Base-by-base conservation (phyloP, 345 rosid genomes). In the Hypericum perforatum region DNA sequence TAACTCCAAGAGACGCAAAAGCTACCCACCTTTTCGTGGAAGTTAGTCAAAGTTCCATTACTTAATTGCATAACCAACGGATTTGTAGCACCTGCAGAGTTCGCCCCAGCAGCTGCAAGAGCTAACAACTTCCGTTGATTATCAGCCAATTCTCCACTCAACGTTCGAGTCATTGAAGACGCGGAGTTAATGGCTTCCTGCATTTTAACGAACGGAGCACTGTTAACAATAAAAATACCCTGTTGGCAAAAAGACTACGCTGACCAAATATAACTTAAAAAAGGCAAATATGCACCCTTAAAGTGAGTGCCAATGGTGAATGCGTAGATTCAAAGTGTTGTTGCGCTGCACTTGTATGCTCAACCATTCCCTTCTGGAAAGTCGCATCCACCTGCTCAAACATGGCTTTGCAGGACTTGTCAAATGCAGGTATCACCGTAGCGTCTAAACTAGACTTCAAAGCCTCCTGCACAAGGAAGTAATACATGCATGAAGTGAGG, bases 371-470 rank as follows among this genome's bases (percentile, higher is more conserved):
- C 67, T 77, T 82, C 71, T 77, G 89, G 56, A 91, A 88, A 16
- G 94, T 63, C 36, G 84, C 61, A 74, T 91, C 92, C 0, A 91
- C 76, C 77, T 91, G 96, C 46, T 80, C 95, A 74, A 91, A 91
- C 95, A 88, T 79, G 39, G 84, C 75, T 76, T 78, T 82, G 77
- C 94, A 91, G 11, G 96, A 75, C 76, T 63, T 81, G 74, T 91
- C 95, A 73, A 91, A 91, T 59, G 96, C 81, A 69, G 98, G 98
- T 56, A 85, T 66, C 53, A 85, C 63, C 16, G 82, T 85, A 54
- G 85, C 73, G 72, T 85, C 95, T 58, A 91, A 52, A 67, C 78
- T 58, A 43, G 75, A 74, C 75, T 72, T 91, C 65, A 88, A 68
- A 37, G 88, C 63, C 61, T 85, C 96, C 95, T 86, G 76, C 70